Evolutionary conservation across 116 monocot species (phyloP), one percentile per base, ranked within the genome.

Genomic region (Papilionanthe hybrid): DNA sequence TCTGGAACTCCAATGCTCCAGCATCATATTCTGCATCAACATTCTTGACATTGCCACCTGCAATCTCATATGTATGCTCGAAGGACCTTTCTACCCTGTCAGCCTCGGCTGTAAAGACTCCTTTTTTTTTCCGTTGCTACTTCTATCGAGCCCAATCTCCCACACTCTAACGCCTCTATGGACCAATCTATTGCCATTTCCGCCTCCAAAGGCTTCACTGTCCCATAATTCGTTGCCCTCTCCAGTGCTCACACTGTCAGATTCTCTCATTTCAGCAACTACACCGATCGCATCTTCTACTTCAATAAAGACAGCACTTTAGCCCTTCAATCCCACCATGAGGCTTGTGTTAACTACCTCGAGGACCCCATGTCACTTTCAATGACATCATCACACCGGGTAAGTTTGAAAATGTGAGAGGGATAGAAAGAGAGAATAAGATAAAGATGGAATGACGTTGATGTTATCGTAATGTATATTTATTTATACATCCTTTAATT

Each of bases 41-140:
- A n/a, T n/a, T n/a, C n/a, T n/a, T n/a, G n/a, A n/a, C 90, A 68
- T 94, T 75, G 91, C 94, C 44, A 72, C 91, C 87, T n/a, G 91
- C 23, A 88, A 91, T 75, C 86, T 84, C 76, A n/a, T 89, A 72
- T 42, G 74, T 53, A 86, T 90, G 86, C 78, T 87, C 71, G 89
- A 87, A 60, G 90, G 90, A 0, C 86, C 87, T 20, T 83, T 81
- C 80, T 83, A 84, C 82, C 75, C 79, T 32, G 81, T 90, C 56
- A 22, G 19, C 49, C 79, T 89, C 75, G 89, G 89, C 53, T 77
- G 89, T 75, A 82, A 76, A 80, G 89, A 86, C 80, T 32, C 81
- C 75, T 72, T 87, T 57, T 86, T n/a, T 69, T 43, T n/a, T n/a
- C n/a, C n/a, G n/a, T 45, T 17, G 47, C 80, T 18, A 15, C 71